Conservation (phyloP, 495 filamentous ascomycete genomes). For the Trichoderma reesei region DNA sequence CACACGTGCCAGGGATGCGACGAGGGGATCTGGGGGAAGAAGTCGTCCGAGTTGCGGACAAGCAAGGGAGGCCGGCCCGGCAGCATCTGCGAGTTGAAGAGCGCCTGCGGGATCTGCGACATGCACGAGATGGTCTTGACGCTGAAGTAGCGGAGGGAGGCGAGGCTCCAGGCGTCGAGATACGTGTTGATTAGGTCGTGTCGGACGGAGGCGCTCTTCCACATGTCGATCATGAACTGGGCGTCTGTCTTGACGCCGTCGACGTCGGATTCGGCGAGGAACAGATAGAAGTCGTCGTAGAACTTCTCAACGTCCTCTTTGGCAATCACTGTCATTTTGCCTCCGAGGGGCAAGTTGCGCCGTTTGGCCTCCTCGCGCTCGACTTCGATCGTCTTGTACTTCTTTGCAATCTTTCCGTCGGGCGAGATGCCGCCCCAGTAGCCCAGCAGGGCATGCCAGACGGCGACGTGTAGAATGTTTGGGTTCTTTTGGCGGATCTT, state of each 20-base stretch:
- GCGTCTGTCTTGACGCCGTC: constrained; percentile 86
- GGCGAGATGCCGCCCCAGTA: constrained; percentile 90
- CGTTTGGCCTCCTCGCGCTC: constrained; percentile 37
- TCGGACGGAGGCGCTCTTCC: constrained; percentile 56
- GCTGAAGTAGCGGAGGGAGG: constrained; percentile 66
- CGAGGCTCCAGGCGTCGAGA: constrained; percentile 77
- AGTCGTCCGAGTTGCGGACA: constrained; percentile 88
- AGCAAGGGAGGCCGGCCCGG: constrained; percentile 57
- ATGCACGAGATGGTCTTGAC: constrained; percentile 82
- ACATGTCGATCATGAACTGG: constrained; percentile 76
- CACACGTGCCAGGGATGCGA: constrained; percentile 94
- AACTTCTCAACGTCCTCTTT: constrained; percentile 59
- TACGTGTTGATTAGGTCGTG: constrained; percentile 60
- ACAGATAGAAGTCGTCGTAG: constrained; percentile 87
- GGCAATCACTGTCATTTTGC: constrained; percentile 63
- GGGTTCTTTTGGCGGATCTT: constrained; percentile 60
- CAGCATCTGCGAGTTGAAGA: constrained; percentile 69
- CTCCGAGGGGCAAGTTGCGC: constrained; percentile 44
- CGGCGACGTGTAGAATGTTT: constrained; percentile 72
- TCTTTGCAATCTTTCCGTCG: constrained; percentile 57
- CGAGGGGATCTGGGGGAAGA: constrained; percentile 66
- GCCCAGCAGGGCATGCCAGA: constrained; percentile 93
- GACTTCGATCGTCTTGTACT: constrained; percentile 69
- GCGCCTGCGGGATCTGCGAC: constrained; percentile 71
- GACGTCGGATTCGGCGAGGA: constrained; percentile 57